Conservation (phyloP, 1,284 basidiomycete genomes). For the Ustilago tritici region DNA sequence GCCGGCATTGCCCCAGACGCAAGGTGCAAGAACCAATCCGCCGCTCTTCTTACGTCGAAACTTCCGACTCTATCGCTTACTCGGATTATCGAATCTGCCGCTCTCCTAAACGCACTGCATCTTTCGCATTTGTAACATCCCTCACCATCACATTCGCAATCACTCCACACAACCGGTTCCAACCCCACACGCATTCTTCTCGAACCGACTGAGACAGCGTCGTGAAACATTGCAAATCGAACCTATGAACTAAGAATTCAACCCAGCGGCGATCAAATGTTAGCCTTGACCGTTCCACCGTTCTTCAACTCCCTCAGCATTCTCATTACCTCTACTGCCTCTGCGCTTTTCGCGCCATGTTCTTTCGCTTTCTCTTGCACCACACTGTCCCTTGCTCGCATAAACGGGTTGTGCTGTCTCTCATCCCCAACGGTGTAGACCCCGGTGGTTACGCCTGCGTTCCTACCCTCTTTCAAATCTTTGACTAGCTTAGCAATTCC, state of each 20-base stretch:
- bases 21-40: constrained; percentile 3
- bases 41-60: constrained; percentile 40
- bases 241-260: neutral
- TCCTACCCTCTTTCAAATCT: constrained; percentile 39
- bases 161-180: neutral
- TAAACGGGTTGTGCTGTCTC: constrained; percentile 73
- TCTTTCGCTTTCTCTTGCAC: constrained; percentile 69
- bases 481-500: constrained; percentile 74
- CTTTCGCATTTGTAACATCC: neutral
- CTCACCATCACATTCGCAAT: neutral
- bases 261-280: constrained; percentile 29
- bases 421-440: constrained; percentile 85
- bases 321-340: constrained; percentile 78
- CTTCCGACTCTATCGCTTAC: constrained; percentile 28
- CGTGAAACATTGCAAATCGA: neutral
- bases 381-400: constrained; percentile 60
- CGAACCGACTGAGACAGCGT: neutral
- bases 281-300: constrained; percentile 56
- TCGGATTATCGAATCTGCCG: constrained; percentile 23
- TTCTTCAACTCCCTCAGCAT: constrained; percentile 86
- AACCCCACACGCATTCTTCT: neutral
- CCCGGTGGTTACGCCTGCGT: constrained; percentile 78
- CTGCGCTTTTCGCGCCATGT: constrained; percentile 63
- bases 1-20: neutral
- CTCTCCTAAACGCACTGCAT: neutral